These are phyloP conservation scores for Emiliania huxleyi DNA, from an alignment of 78 protist species.

Conservation along the genomic window DNA sequence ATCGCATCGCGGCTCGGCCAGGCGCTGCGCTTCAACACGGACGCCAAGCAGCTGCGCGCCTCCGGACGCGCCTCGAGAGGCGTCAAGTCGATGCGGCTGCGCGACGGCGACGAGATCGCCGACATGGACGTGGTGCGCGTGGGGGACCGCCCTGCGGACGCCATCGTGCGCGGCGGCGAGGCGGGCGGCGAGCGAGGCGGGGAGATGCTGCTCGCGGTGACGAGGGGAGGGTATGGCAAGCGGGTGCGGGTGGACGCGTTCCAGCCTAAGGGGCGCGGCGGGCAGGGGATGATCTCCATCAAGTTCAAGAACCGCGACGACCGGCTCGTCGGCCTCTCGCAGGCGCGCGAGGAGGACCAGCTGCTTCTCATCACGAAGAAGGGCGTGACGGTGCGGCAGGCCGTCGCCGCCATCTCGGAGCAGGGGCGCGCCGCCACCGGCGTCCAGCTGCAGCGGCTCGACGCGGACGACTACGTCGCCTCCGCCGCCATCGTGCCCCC, in stretches of 20 bases:
- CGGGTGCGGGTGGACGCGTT: neutral
- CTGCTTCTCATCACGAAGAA: neutral
- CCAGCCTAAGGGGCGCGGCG: neutral
- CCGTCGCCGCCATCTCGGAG: neutral
- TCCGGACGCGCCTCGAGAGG: neutral
- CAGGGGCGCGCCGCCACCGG: conserved; percentile 7
- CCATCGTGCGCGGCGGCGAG: neutral
- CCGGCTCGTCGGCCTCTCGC: neutral
- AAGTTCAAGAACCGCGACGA: neutral
- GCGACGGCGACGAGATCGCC: neutral
- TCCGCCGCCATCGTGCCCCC: neutral
- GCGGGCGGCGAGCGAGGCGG: neutral
- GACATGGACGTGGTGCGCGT: neutral
- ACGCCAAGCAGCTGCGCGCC: neutral
- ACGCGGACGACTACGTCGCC: neutral
- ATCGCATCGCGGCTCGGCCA: neutral
- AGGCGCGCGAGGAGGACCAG: neutral
- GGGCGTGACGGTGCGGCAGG: neutral
- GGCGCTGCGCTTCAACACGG: neutral
- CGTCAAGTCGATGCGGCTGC: neutral
- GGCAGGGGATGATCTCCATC: neutral
- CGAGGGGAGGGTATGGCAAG: neutral
- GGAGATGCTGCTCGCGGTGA: neutral
- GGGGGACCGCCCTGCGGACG: neutral
- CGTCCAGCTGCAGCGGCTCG: neutral